phyloP scores from a whole-genome alignment of 306 rosid species.

The Castanea sativa region DNA sequence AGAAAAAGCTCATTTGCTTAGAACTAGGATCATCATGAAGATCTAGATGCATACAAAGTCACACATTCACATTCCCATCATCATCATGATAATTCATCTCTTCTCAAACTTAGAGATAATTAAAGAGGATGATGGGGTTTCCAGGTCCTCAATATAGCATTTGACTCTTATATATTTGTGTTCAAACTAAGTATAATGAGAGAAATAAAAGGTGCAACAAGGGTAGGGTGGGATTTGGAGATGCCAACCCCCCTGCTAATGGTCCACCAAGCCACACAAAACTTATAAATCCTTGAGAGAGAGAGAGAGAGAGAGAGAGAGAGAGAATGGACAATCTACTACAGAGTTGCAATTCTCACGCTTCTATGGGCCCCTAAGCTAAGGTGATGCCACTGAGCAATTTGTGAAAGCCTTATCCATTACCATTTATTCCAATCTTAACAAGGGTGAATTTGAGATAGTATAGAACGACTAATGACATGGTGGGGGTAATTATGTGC shows the following conservation, averaged over 20 bases:
- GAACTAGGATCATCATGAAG: background rate
- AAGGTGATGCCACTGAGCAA: background rate
- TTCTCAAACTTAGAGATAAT: background rate
- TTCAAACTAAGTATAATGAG: constrained; percentile 36
- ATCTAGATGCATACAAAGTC: background rate
- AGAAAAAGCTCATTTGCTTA: background rate
- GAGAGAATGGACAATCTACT: background rate
- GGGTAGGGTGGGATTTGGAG: background rate
- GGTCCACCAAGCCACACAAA: constrained; percentile 4
- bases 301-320: background rate
- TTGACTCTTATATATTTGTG: constrained; percentile 25
- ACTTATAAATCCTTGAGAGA: background rate
- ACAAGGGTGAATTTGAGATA: background rate
- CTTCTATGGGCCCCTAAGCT: constrained; percentile 3
- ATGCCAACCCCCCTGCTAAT: constrained; percentile 1
- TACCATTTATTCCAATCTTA: background rate
- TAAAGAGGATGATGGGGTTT: constrained; percentile 5
- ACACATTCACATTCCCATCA: constrained; percentile 9
- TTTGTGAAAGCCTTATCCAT: background rate
- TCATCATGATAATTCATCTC: background rate
- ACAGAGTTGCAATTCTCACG: constrained; percentile 1
- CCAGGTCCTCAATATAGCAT: constrained; percentile 28
- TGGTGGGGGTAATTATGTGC: no score
- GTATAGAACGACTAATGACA: no score
- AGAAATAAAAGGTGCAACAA: background rate